phyloP scores from a whole-genome alignment of 1,284 basidiomycete genomes.

The Tilletia setariae region DNA sequence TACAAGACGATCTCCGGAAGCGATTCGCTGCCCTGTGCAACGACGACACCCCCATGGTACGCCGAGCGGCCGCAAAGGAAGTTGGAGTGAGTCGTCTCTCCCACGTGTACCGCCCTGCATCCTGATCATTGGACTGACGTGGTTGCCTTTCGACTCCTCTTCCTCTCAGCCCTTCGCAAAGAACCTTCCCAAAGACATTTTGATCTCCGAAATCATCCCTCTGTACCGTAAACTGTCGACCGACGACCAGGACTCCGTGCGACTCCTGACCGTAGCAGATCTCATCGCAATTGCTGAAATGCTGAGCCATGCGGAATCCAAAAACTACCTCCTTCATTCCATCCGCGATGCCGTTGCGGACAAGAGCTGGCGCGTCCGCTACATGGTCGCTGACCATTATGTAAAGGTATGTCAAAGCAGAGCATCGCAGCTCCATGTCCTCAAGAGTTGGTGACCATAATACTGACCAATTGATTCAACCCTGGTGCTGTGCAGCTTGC shows the following conservation, averaged over 20 bases:
- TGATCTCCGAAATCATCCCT: slow-evolving; percentile 77
- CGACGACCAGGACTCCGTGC: slow-evolving; percentile 98
- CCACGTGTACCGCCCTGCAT: neutral
- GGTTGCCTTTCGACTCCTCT: neutral
- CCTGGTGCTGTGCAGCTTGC: slow-evolving; percentile 60
- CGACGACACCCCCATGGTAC: slow-evolving; percentile 99
- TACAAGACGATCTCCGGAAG: slow-evolving; percentile 86
- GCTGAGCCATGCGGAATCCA: slow-evolving; percentile 79
- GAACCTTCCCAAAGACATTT: slow-evolving; percentile 54
- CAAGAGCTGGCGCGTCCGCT: slow-evolving; percentile 98
- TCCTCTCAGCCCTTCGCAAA: slow-evolving; percentile 45
- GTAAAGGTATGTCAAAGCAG: slow-evolving; percentile 63
- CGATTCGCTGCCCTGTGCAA: slow-evolving; percentile 77
- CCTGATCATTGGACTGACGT: neutral
- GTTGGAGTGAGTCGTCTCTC: slow-evolving; percentile 69
- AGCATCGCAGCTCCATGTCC: neutral
- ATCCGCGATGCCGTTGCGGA: slow-evolving; percentile 81
- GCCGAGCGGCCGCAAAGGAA: slow-evolving; percentile 92
- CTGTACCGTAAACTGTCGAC: slow-evolving; percentile 90
- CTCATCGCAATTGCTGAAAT: slow-evolving; percentile 86
- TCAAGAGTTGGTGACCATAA: too few relatives aligned
- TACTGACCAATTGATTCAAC: too few relatives aligned
- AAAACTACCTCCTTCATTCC: slow-evolving; percentile 77
- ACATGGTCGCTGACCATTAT: slow-evolving; percentile 98
- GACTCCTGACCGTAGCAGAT: slow-evolving; percentile 91